phyloP scores from a whole-genome alignment of 192 early-diverging fungal species.

The Linnemannia zychae region DNA sequence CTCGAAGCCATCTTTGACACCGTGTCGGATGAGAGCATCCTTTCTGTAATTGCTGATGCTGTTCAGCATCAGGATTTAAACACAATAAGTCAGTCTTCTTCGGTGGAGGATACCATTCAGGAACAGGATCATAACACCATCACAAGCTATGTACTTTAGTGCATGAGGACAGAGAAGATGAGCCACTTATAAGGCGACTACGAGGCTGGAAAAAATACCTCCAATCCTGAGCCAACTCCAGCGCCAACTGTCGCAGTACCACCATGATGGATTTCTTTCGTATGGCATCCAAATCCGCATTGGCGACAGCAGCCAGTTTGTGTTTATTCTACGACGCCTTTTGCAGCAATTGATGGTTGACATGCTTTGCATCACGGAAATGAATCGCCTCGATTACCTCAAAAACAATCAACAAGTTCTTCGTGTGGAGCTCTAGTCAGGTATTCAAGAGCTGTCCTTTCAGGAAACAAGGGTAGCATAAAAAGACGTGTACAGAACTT shows the following conservation, averaged over 20 bases:
- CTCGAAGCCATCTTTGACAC: background rate
- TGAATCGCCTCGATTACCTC: constrained; percentile 5
- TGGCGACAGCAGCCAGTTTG: background rate
- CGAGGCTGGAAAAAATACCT: no score
- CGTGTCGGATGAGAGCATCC: background rate
- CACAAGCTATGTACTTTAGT: background rate
- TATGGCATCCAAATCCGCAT: background rate
- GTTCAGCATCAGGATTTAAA: background rate
- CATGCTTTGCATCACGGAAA: constrained; percentile 1
- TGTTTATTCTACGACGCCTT: background rate
- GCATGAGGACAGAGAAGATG: background rate
- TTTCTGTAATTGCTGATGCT: background rate
- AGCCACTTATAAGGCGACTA: background rate
- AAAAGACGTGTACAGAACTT: no score
- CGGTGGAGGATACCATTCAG: background rate
- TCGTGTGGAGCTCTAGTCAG: background rate
- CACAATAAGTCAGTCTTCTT: background rate
- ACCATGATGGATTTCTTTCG: constrained; percentile 1
- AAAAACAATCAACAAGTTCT: background rate
- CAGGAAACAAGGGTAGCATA: no score
- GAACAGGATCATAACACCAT: background rate
- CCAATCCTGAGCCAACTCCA: no score
- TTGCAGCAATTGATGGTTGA: background rate
- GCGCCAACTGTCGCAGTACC: background rate
- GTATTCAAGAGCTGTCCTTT: background rate